phyloP scores from a whole-genome alignment of 805 yeast genomes.

The Schwanniomyces vanrijiae region DNA sequence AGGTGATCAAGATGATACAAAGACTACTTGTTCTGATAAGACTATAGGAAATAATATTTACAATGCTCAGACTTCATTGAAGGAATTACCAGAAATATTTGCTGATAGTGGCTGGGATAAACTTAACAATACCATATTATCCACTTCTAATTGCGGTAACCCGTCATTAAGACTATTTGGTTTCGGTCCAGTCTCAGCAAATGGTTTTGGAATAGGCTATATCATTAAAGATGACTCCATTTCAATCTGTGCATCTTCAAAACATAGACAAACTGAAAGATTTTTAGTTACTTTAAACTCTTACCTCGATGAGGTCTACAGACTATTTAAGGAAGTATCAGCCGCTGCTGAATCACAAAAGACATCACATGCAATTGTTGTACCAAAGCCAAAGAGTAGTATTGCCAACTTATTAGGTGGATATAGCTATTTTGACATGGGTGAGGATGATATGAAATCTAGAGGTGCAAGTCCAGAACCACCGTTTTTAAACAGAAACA shows the following conservation, averaged over 20 bases:
- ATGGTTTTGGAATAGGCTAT: conserved; percentile 60
- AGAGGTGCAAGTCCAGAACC: conserved; percentile 63
- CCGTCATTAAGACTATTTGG: conserved; percentile 60
- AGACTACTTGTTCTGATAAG: conserved; percentile 25
- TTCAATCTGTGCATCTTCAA: conserved; percentile 56
- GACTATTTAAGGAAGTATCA: conserved; percentile 15
- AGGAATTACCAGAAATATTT: conserved; percentile 67
- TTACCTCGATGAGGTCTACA: conserved; percentile 47
- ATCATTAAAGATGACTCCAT: conserved; percentile 52
- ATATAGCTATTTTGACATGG: conserved; percentile 61
- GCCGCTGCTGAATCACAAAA: neutral
- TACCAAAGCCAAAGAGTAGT: conserved; percentile 21
- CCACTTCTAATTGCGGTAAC: conserved; percentile 63
- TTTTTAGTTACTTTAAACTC: conserved; percentile 53
- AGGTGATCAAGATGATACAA: conserved; percentile 14
- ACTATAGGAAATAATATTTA: conserved; percentile 24
- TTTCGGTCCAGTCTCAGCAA: conserved; percentile 58
- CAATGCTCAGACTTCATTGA: conserved; percentile 17
- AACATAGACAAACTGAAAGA: conserved; percentile 60
- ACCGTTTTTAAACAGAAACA: conserved; percentile 37
- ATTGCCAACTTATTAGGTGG: conserved; percentile 50
- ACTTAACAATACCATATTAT: conserved; percentile 73
- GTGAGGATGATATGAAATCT: conserved; percentile 51
- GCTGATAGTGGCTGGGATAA: conserved; percentile 88
- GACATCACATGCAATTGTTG: neutral